Percentiles rank a stretch among this genome's conserved stretches.
Evolutionary conservation across 352 stramenopile genomes (phyloP).

Genomic region (Plasmopara viticola): DNA sequence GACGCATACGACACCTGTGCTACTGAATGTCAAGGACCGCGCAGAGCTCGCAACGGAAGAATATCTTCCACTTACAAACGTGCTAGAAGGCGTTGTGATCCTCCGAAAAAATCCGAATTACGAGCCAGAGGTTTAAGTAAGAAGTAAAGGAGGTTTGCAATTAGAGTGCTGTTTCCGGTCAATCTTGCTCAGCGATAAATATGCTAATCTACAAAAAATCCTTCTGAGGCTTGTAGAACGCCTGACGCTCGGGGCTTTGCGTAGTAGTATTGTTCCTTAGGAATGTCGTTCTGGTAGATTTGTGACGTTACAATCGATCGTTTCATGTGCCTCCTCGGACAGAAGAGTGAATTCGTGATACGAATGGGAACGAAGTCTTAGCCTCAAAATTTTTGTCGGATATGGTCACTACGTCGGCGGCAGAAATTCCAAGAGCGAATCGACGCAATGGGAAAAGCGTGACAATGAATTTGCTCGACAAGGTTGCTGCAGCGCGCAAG

Average conservation of each 20-base stretch:
- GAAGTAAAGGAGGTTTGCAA: slow-evolving; percentile 7
- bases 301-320: too few species aligned
- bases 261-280: too few species aligned
- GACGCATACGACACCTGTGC: slow-evolving; percentile 98
- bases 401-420: too few species aligned
- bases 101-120: slow-evolving; percentile 96
- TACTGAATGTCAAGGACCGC: slow-evolving; percentile 96
- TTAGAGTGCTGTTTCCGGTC: not conserved
- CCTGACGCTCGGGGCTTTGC: not conserved
- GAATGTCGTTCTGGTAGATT: too few species aligned
- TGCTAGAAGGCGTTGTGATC: slow-evolving; percentile 98
- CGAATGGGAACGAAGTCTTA: too few species aligned
- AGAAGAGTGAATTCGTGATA: too few species aligned
- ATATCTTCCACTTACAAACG: slow-evolving; percentile 92
- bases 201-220: slow-evolving; percentile 28
- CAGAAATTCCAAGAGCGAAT: too few species aligned
- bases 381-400: too few species aligned
- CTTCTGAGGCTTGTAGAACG: slow-evolving; percentile 17
- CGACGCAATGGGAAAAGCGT: slow-evolving; percentile 12
- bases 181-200: slow-evolving; percentile 15
- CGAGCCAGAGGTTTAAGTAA: slow-evolving; percentile 65
- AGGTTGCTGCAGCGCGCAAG: slow-evolving; percentile 65
- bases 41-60: slow-evolving; percentile 98
- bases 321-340: too few species aligned
- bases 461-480: slow-evolving; percentile 62